These are phyloP conservation scores for Hortiboletus flavorubellus DNA, from an alignment of 768 basidiomycete species.

Conservation along the genomic window DNA sequence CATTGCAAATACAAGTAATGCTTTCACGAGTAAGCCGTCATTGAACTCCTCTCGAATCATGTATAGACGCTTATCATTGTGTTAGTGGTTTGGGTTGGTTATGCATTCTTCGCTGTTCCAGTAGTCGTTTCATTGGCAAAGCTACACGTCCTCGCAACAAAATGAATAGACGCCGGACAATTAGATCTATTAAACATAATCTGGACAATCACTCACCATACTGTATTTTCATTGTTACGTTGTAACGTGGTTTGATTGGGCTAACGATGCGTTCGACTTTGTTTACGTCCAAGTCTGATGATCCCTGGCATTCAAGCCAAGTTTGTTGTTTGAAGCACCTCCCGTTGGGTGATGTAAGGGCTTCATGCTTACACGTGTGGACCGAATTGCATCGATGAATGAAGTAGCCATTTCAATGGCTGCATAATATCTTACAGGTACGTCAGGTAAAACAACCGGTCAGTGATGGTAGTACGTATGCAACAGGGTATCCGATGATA, in stretches of 20 bases:
- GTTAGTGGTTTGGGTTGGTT: slow-evolving; percentile 76
- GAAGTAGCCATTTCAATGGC: neutral
- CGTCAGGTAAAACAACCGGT: slow-evolving; percentile 26
- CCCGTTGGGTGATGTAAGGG: no score
- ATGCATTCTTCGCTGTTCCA: slow-evolving; percentile 70
- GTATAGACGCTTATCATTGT: neutral
- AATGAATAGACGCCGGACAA: slow-evolving; percentile 27
- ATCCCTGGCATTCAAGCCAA: neutral
- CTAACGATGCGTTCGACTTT: neutral
- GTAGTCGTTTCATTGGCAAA: slow-evolving; percentile 67
- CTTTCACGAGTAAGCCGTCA: slow-evolving; percentile 62
- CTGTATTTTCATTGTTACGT: neutral
- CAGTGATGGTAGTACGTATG: slow-evolving; percentile 35
- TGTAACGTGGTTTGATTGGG: neutral
- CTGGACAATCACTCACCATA: neutral
- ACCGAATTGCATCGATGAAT: neutral
- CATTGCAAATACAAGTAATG: slow-evolving; percentile 62
- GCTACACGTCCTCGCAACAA: slow-evolving; percentile 53
- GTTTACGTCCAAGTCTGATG: neutral
- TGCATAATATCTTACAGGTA: slow-evolving; percentile 25
- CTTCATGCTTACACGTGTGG: neutral
- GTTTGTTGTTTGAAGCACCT: no score
- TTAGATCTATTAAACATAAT: neutral
- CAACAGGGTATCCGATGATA: slow-evolving; percentile 35
- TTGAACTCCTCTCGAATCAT: neutral